A percentile compares a stretch with the other conserved stretches of the same genome.
Conservation (phyloP, 345 rosid genomes). For the Moricandia arvensis region DNA sequence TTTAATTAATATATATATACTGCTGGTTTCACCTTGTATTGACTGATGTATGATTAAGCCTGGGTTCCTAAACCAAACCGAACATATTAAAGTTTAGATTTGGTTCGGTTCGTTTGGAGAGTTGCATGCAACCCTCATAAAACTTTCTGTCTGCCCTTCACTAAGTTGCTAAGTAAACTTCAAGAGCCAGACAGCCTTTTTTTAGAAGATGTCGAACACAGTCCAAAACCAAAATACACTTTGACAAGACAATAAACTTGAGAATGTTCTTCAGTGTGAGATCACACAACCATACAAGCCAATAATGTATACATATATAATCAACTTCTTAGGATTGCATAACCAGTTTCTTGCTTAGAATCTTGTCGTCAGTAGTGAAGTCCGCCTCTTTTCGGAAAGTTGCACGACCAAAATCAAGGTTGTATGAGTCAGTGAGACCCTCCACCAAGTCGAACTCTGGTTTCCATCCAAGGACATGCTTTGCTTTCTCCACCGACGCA, state of each 20-base stretch:
- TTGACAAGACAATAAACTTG: background rate
- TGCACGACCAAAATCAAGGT: constrained; percentile 85
- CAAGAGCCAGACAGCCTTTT: background rate
- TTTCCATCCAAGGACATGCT: constrained; percentile 74
- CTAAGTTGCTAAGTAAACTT: background rate
- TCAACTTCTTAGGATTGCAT: constrained; percentile 49
- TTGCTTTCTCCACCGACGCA: constrained; percentile 87
- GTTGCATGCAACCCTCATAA: background rate
- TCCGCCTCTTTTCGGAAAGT: constrained; percentile 89
- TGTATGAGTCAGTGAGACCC: constrained; percentile 96
- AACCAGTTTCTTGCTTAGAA: constrained; percentile 81
- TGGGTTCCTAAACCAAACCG: background rate
- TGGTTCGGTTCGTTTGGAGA: background rate
- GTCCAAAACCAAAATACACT: background rate
- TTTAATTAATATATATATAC: background rate
- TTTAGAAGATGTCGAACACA: background rate
- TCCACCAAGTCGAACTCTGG: constrained; percentile 80
- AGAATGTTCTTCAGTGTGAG: constrained; percentile 1
- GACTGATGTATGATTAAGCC: background rate
- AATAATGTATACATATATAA: constrained; percentile 1
- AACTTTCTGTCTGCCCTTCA: background rate
- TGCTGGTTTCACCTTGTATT: background rate
- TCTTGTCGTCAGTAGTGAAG: constrained; percentile 85
- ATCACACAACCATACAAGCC: constrained; percentile 23
- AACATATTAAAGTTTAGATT: background rate